phyloP scores from a whole-genome alignment of 345 rosid species.

The Eucalyptus grandis region DNA sequence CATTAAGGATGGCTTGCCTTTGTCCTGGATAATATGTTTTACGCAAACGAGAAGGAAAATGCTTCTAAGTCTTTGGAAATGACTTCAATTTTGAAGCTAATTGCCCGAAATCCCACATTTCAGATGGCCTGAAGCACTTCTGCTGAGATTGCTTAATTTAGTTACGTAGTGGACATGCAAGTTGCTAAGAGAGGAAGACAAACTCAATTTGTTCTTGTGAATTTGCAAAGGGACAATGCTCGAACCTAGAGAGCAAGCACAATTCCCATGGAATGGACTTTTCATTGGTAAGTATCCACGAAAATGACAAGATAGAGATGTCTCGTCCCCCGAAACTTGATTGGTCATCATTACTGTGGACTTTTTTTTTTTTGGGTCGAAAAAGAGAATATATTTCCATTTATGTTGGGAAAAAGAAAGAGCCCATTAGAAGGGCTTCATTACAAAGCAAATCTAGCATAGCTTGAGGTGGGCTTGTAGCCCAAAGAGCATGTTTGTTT shows the following conservation, averaged over 20 bases:
- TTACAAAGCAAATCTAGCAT: no score
- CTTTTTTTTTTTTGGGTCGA: no score
- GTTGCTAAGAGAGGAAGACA: not conserved
- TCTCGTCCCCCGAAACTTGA: not conserved
- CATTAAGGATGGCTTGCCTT: not conserved
- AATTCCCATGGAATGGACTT: not conserved
- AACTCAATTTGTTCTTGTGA: not conserved
- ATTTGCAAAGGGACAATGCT: not conserved
- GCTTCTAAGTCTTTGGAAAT: not conserved
- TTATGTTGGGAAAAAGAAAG: no score
- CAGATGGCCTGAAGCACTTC: not conserved
- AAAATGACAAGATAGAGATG: not conserved
- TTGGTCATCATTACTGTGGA: not conserved
- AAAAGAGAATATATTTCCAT: no score
- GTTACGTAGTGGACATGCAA: not conserved
- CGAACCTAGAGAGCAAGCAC: not conserved
- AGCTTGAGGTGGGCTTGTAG: no score
- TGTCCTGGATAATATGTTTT: not conserved
- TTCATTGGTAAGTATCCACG: not conserved
- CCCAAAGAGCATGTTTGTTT: not conserved
- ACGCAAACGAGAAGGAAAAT: not conserved
- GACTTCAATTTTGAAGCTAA: no score
- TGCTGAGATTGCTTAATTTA: not conserved
- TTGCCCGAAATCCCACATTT: not conserved
- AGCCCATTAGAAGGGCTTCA: no score